Evolutionary conservation across 345 rosid genomes (phyloP), one percentile per base, ranked within the genome.

Genomic region (Acer campestre): DNA sequence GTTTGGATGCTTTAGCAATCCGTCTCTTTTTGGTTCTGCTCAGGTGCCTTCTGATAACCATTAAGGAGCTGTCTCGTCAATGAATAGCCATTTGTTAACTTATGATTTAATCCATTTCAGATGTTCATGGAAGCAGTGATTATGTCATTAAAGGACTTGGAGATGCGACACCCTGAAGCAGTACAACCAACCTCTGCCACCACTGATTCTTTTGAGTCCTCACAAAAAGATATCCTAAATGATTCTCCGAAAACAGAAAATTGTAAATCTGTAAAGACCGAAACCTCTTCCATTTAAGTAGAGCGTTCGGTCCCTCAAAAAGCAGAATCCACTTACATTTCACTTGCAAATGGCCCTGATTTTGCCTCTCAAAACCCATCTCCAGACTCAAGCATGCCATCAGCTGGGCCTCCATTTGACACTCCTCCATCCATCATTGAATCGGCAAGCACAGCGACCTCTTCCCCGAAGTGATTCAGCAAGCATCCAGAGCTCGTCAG

Each of bases 381-480:
- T 25, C 82, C 84, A 12, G 82, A 75, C 67, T 49, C 83, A 18
- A 80, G 82, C 16, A 46, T 76, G 20, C 80, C 85, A 12, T 74
- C 88, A 7, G 35, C 29, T 4, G 82, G 53, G 29, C 70, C 59
- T 63, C 13, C 67, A 44, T 75, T 64, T 49, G 83, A 74, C 56
- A 72, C 81, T 31, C 80, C 84, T 42, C 70, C 49, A 56, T 70
- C 83, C 25, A 70, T 38, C 17, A 4, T 22, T 9, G 87, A 79
- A 69, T 76, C 89, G 64, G 81, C 71, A 75, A 79, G 83, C 79
- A 53, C 84, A 3, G 72, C 78, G 16, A 76, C 77, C 22, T 80
- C 89, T 35, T 23, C 84, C 84, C 67, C 77, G 31, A 2, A 68
- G 75, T 62, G 83, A 88, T 74, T 83, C 91, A 12, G 71, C 70